Evolutionary conservation across 306 rosid species (phyloP).

Genomic region (Pterocarpus macrocarpus): DNA sequence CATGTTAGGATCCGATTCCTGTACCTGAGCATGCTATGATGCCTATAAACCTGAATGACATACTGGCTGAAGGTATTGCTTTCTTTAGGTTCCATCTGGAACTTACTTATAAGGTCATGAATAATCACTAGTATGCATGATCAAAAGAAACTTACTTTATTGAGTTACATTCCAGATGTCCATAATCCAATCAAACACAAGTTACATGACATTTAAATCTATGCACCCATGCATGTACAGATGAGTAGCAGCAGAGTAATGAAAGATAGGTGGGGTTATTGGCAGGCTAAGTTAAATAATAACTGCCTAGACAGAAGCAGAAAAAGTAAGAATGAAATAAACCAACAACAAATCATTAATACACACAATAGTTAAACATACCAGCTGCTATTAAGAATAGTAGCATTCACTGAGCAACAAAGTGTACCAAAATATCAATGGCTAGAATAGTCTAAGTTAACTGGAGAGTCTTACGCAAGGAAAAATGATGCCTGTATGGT

Average conservation of each 20-base stretch:
- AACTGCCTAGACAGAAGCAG: slow-evolving; percentile 31
- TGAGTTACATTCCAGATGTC: slow-evolving; percentile 13
- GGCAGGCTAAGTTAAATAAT: slow-evolving; percentile 1
- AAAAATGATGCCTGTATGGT: slow-evolving; percentile 34
- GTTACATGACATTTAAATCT: slow-evolving; percentile 11
- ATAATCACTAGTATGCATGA: not conserved
- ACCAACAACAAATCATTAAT: slow-evolving; percentile 9
- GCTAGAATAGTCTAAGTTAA: slow-evolving; percentile 27
- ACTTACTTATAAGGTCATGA: slow-evolving; percentile 25
- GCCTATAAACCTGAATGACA: slow-evolving; percentile 23
- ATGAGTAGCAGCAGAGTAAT: not conserved
- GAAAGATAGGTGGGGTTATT: slow-evolving; percentile 10
- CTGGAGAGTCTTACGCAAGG: slow-evolving; percentile 27
- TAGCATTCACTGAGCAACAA: slow-evolving; percentile 16
- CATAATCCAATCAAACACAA: not conserved
- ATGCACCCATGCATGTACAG: slow-evolving; percentile 19
- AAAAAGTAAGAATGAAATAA: slow-evolving; percentile 21
- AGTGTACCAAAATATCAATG: slow-evolving; percentile 11
- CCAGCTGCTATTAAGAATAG: slow-evolving; percentile 18
- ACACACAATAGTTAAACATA: slow-evolving; percentile 21
- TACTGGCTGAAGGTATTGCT: slow-evolving; percentile 7
- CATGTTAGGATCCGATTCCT: not conserved
- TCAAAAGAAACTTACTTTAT: slow-evolving; percentile 38
- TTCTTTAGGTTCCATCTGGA: slow-evolving; percentile 16
- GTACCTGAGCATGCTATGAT: not conserved